These are phyloP conservation scores for Colletotrichum gloeosporioides DNA, from an alignment of 2,329 filamentous ascomycete genomes.

Conservation along the genomic window DNA sequence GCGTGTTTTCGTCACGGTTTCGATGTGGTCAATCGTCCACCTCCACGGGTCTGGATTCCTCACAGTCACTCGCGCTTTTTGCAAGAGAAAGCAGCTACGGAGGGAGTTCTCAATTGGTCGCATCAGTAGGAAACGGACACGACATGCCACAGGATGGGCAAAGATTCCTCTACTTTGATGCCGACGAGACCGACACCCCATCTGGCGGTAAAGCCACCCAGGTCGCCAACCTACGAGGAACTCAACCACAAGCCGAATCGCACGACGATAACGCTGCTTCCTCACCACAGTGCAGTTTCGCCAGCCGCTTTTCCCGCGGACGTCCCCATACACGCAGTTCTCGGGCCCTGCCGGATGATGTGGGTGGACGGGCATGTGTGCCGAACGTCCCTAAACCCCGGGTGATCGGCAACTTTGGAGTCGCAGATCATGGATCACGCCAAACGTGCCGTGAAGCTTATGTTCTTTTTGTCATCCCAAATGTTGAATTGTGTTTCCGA, in stretches of 20 bases:
- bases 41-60: background rate
- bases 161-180: fast-evolving
- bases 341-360: background rate
- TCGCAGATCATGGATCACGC: background rate
- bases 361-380: background rate
- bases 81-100: background rate
- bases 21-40: background rate
- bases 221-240: background rate
- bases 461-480: background rate
- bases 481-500: background rate
- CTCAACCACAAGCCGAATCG: fast-evolving
- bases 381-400: background rate
- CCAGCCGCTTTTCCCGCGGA: background rate
- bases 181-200: background rate
- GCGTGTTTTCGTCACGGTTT: background rate
- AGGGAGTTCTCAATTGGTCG: background rate
- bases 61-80: fast-evolving
- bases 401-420: background rate
- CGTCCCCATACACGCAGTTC: background rate
- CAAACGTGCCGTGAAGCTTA: background rate
- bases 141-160: fast-evolving
- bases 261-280: background rate
- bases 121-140: background rate
- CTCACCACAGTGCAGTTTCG: background rate
- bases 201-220: too few species aligned